phyloP scores from a whole-genome alignment of 2,329 filamentous ascomycete genomes.

The Aspergillus transmontanensis region DNA sequence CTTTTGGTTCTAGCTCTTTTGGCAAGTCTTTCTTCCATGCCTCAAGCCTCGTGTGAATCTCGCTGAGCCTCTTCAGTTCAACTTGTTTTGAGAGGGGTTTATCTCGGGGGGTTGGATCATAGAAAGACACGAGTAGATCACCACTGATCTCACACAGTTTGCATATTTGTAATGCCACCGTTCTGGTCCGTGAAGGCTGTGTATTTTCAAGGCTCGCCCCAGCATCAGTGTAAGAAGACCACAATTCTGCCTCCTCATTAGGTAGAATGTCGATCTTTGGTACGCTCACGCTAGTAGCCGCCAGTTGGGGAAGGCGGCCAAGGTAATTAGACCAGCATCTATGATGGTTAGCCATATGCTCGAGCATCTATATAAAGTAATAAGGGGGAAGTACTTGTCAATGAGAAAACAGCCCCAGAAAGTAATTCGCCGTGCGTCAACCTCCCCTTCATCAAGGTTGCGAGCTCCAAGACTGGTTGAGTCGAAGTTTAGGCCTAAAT shows the following conservation, averaged over 20 bases:
- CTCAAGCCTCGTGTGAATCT: slow-evolving; percentile 86
- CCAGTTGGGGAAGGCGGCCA: slow-evolving; percentile 84
- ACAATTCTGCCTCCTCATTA: slow-evolving; percentile 79
- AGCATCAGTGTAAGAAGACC: slow-evolving; percentile 85
- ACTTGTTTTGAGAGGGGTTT: slow-evolving; percentile 71
- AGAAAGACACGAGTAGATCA: slow-evolving; percentile 86
- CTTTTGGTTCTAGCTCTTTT: slow-evolving; percentile 82
- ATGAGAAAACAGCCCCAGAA: slow-evolving; percentile 99
- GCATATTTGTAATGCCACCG: slow-evolving; percentile 78
- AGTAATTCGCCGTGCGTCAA: slow-evolving; percentile 86
- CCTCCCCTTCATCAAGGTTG: slow-evolving; percentile 76
- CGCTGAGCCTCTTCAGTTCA: slow-evolving; percentile 89
- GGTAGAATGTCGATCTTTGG: slow-evolving; percentile 91
- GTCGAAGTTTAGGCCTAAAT: slow-evolving; percentile 88
- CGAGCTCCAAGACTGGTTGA: slow-evolving; percentile 64
- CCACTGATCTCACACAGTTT: slow-evolving; percentile 91
- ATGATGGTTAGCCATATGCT: slow-evolving; percentile 17
- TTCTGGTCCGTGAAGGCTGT: slow-evolving; percentile 81
- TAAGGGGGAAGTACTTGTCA: slow-evolving; percentile 66
- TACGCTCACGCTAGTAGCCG: slow-evolving; percentile 76
- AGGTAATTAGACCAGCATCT: slow-evolving; percentile 96
- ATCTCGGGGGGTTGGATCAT: slow-evolving; percentile 71
- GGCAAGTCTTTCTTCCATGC: slow-evolving; percentile 85
- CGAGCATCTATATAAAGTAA: neutral
- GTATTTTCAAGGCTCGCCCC: slow-evolving; percentile 72